A percentile compares a stretch with the other conserved stretches of the same genome.
These are phyloP conservation scores for Bipolaris gigantea DNA, from an alignment of 2,329 filamentous ascomycete species.

Conservation along the genomic window DNA sequence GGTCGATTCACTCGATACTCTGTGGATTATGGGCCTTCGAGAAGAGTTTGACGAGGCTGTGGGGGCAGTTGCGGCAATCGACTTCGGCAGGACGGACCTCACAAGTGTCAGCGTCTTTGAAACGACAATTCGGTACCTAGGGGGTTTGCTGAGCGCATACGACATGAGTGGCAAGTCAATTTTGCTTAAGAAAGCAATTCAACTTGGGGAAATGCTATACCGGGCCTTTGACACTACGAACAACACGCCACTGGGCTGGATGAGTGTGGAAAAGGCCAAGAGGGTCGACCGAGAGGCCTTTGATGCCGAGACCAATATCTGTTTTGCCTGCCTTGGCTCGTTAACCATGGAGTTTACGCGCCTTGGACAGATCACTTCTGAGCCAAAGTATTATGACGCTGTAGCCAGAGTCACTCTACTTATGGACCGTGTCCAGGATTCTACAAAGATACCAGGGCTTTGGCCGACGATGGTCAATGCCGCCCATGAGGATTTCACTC, in stretches of 20 bases:
- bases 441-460: slow-evolving; percentile 40
- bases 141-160: slow-evolving; percentile 44
- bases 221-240: slow-evolving; percentile 52
- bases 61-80: slow-evolving; percentile 48
- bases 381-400: slow-evolving; percentile 44
- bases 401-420: slow-evolving; percentile 39
- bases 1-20: slow-evolving; percentile 51
- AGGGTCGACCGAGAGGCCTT: slow-evolving; percentile 28
- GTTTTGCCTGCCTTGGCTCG: slow-evolving; percentile 53
- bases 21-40: slow-evolving; percentile 55
- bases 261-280: slow-evolving; percentile 45
- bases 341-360: slow-evolving; percentile 48
- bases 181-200: slow-evolving; percentile 42
- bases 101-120: slow-evolving; percentile 55
- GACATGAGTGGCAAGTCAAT: slow-evolving; percentile 42
- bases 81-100: slow-evolving; percentile 47
- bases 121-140: slow-evolving; percentile 51
- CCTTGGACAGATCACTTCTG: slow-evolving; percentile 41
- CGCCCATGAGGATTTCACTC: slow-evolving; percentile 30
- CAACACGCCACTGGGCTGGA: slow-evolving; percentile 50
- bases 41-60: slow-evolving; percentile 53
- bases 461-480: slow-evolving; percentile 47
- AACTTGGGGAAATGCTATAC: slow-evolving; percentile 49
- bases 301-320: slow-evolving; percentile 45
- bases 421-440: slow-evolving; percentile 36